These are phyloP conservation scores for Geosiphon pyriformis DNA, from an alignment of 192 early-diverging fungal species.

Conservation along the genomic window DNA sequence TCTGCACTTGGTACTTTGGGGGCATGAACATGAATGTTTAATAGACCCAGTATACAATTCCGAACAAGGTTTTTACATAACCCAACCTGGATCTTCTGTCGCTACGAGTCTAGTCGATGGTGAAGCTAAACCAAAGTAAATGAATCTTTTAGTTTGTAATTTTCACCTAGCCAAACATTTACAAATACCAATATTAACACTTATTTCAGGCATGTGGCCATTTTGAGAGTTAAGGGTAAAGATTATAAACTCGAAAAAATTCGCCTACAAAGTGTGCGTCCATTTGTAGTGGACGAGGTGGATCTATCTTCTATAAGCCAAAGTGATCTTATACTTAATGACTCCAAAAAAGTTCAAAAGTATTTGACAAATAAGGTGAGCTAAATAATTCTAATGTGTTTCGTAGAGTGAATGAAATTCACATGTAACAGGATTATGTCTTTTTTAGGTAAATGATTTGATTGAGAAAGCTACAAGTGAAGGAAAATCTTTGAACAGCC, in stretches of 20 bases:
- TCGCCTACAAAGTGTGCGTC: constrained; percentile 73
- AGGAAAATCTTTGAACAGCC: constrained; percentile 34
- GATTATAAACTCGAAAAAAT: constrained; percentile 73
- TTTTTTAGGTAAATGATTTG: constrained; percentile 48
- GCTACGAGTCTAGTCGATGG: constrained; percentile 84
- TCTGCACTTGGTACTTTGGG: constrained; percentile 87
- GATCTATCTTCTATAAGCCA: constrained; percentile 47
- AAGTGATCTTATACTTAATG: constrained; percentile 42
- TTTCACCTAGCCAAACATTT: constrained; percentile 22
- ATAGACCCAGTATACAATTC: constrained; percentile 70
- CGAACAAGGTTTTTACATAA: constrained; percentile 65
- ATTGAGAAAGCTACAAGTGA: constrained; percentile 59
- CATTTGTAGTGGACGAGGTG: constrained; percentile 76
- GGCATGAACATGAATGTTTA: constrained; percentile 94
- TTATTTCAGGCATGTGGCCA: constrained; percentile 35
- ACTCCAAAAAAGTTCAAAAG: constrained; percentile 47
- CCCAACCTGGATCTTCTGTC: constrained; percentile 89
- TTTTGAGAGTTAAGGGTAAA: constrained; percentile 58
- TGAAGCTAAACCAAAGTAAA: constrained; percentile 69
- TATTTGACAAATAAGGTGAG: constrained; percentile 52
- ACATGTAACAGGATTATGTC: too few species aligned
- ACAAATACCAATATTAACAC: background rate
- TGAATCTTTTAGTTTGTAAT: constrained; percentile 23
- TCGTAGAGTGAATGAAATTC: too few species aligned
- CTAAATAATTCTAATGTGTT: too few species aligned